Conservation (phyloP, 768 basidiomycete species). For the Candolleomyces eurysporus region DNA sequence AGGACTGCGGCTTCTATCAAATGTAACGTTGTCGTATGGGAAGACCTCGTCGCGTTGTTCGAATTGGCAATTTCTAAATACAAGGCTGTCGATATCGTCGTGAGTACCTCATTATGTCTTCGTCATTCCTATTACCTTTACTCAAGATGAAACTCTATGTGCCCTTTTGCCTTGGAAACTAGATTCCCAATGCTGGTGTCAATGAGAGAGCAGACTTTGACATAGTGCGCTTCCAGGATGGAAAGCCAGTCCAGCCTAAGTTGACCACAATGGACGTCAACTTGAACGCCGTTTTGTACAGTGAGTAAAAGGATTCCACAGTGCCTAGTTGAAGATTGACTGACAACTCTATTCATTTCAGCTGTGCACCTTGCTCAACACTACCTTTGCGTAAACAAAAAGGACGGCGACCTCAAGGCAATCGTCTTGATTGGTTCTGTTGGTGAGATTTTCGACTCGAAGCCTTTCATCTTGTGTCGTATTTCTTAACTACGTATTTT, state of each 20-base stretch:
- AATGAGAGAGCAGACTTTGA: conserved; percentile 33
- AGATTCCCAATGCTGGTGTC: conserved; percentile 53
- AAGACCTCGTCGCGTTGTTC: conserved; percentile 52
- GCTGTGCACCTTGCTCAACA: conserved; percentile 50
- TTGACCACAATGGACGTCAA: conserved; percentile 50
- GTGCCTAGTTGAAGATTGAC: neutral
- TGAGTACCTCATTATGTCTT: conserved; percentile 22
- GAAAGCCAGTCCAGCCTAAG: conserved; percentile 43
- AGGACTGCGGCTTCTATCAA: conserved; percentile 41
- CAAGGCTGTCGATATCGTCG: conserved; percentile 54
- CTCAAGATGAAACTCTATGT: neutral
- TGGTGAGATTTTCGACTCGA: conserved; percentile 26
- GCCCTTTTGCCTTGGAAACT: neutral
- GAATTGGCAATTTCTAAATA: conserved; percentile 44
- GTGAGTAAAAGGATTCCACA: conserved; percentile 26
- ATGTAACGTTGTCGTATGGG: conserved; percentile 54
- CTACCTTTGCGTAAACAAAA: conserved; percentile 41
- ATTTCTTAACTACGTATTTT: neutral
- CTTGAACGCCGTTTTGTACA: conserved; percentile 45
- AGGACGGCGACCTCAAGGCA: conserved; percentile 42
- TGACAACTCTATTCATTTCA: conserved; percentile 14
- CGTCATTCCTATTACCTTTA: neutral
- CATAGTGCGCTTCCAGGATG: conserved; percentile 29
- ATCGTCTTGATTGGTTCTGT: conserved; percentile 56
- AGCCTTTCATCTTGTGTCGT: too few relatives aligned